Base-by-base conservation (phyloP, 164 flowering plant genomes). In the Brasenia schreberi region DNA sequence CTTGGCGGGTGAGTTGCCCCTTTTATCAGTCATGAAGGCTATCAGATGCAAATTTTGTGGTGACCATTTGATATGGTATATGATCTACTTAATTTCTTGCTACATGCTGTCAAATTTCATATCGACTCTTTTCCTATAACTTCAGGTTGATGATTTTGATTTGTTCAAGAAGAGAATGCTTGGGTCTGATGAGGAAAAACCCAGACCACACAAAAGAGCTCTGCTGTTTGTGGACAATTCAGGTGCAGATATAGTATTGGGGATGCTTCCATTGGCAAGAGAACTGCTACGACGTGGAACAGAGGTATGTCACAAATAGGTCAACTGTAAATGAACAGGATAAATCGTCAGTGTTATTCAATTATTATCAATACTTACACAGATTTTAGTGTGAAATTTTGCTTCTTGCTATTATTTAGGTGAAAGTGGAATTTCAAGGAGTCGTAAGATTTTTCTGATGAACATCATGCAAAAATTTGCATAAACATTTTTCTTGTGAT, bases 251-350 rank as follows among this genome's bases (percentile, higher is more conserved):
- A 63, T 95, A 75, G 83, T 95, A 64, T 77, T 95, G 18, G 99
- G 99, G 69, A 92, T 95, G 99, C 96, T 95, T 75, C 99, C 99
- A 43, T 82, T 95, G 7, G 99, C 99, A 59, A 76, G 99, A 61
- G 99, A 95, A 75, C 90, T 95, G 56, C 91, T 95, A 16, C 88
- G 94, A 19, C 92, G 87, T 75, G 97, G 97, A 74, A 95, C 99
- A 68, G 97, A 92, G 81, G 99, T 90, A 76, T 70, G 81, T 72
- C 64, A 5, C 5, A 23, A 23, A 23, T n/a, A 23, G 0, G 0
- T 2, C 27, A 2, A 23, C 27, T 23, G 27, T 23, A 23, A 2
- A 68, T 62, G 58, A 60, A n/a, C n/a, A n/a, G n/a, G n/a, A n/a
- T n/a, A n/a, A n/a, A n/a, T n/a, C n/a, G n/a, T n/a, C n/a, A n/a